Percentiles rank a stretch among this genome's conserved stretches.
These are phyloP conservation scores for Picochlorum sp. DNA, from an alignment of 139 green algal genomes.

Conservation along the genomic window DNA sequence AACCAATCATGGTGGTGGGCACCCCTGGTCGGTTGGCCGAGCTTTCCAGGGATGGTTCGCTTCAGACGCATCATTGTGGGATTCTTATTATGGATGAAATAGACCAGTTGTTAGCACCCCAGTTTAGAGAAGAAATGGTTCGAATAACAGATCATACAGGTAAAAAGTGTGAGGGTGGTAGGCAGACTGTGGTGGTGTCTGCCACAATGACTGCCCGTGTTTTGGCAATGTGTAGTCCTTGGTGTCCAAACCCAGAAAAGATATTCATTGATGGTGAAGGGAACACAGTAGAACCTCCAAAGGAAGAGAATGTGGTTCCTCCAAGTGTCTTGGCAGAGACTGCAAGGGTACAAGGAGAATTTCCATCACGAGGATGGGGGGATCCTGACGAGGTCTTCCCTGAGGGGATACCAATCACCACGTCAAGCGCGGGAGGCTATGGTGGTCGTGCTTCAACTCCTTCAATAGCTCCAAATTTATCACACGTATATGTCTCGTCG, in stretches of 20 bases:
- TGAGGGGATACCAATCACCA: conserved; percentile 33
- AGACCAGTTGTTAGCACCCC: conserved; percentile 76
- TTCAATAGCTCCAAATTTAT: conserved; percentile 56
- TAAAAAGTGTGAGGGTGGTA: conserved; percentile 31
- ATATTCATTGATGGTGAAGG: conserved; percentile 34
- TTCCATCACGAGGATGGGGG: conserved; percentile 38
- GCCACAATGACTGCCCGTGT: conserved; percentile 64
- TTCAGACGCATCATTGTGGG: conserved; percentile 35
- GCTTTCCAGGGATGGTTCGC: conserved; percentile 46
- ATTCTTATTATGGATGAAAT: conserved; percentile 67
- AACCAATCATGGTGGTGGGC: conserved; percentile 85
- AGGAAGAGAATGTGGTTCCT: conserved; percentile 3
- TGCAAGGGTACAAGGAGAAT: conserved; percentile 3
- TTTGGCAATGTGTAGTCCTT: conserved; percentile 35
- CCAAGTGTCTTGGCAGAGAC: not conserved
- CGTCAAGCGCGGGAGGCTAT: conserved; percentile 25
- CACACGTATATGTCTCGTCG: conserved; percentile 47
- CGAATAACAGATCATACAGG: conserved; percentile 61
- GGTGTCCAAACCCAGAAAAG: conserved; percentile 44
- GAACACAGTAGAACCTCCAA: conserved; percentile 13
- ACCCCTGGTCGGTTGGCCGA: conserved; percentile 88
- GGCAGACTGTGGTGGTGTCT: conserved; percentile 70
- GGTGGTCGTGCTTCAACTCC: conserved; percentile 31
- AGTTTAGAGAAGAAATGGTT: conserved; percentile 74
- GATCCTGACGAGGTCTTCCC: conserved; percentile 21